Conservation (phyloP, 2,329 filamentous ascomycete genomes). For the Catunica adiposa region DNA sequence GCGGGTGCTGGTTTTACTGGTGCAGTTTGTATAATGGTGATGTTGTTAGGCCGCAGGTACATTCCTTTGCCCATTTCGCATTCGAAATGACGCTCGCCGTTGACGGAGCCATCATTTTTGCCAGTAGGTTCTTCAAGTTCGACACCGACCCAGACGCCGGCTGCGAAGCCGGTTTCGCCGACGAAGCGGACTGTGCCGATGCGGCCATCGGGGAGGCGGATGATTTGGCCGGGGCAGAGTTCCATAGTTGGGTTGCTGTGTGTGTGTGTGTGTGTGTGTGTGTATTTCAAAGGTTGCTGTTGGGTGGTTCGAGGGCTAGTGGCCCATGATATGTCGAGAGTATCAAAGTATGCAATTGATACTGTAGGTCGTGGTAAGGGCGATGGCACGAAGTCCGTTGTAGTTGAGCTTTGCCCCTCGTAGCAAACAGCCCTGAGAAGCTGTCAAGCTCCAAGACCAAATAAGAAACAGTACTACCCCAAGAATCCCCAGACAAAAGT, state of each 20-base stretch:
- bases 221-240: conserved; percentile 44
- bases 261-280: background rate
- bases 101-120: conserved; percentile 87
- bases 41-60: conserved; percentile 63
- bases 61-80: conserved; percentile 63
- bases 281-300: background rate
- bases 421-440: too few species aligned
- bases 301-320: background rate
- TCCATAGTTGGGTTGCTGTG: conserved; percentile 5
- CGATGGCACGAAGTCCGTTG: too few species aligned
- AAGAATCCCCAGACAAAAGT: too few species aligned
- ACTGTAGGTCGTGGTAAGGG: too few species aligned
- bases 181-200: conserved; percentile 65
- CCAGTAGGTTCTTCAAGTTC: conserved; percentile 68
- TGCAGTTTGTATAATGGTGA: conserved; percentile 40
- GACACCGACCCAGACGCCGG: conserved; percentile 74
- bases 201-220: conserved; percentile 61
- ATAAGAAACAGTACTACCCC: too few species aligned
- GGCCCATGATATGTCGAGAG: background rate
- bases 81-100: conserved; percentile 77
- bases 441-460: too few species aligned
- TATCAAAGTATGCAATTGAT: too few species aligned
- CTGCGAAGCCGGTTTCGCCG: conserved; percentile 61
- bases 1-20: conserved; percentile 23
- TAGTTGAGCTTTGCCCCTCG: too few species aligned